phyloP scores from a whole-genome alignment of 1,284 basidiomycete species.

The Microbotryum violaceum region DNA sequence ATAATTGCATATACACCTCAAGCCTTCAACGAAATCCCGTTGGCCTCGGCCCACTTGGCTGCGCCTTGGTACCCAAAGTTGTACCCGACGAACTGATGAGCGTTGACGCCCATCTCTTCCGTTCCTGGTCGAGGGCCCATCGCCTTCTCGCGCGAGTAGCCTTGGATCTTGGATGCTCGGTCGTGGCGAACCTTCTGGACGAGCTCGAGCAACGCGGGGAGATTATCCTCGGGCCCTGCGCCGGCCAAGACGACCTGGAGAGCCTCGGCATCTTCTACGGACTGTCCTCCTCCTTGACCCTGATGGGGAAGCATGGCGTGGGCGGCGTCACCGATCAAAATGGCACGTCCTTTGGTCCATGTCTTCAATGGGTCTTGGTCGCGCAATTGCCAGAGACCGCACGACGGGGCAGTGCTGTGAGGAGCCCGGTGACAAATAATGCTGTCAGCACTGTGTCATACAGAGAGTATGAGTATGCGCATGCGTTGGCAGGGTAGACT shows the following conservation, averaged over 20 bases:
- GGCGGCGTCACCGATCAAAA: constrained; percentile 40
- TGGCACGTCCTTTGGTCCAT: constrained; percentile 35
- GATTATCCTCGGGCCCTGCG: background rate
- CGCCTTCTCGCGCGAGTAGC: constrained; percentile 32
- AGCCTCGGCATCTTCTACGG: constrained; percentile 37
- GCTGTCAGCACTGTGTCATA: background rate
- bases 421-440: constrained; percentile 33
- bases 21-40: too few species aligned
- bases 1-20: too few species aligned
- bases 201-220: constrained; percentile 5
- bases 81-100: constrained; percentile 31
- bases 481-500: constrained; percentile 40
- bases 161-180: constrained; percentile 34
- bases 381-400: constrained; percentile 38
- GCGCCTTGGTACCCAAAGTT: constrained; percentile 36
- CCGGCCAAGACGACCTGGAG: constrained; percentile 17
- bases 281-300: constrained; percentile 35
- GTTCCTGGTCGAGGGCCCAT: background rate
- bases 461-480: background rate
- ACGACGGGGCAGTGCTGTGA: constrained; percentile 25
- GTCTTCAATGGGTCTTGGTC: constrained; percentile 33
- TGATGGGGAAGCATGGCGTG: constrained; percentile 36
- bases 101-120: constrained; percentile 23
- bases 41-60: constrained; percentile 33
- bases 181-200: constrained; percentile 27